These are phyloP conservation scores for Rosa rugosa DNA, from an alignment of 306 rosid species.

Conservation along the genomic window DNA sequence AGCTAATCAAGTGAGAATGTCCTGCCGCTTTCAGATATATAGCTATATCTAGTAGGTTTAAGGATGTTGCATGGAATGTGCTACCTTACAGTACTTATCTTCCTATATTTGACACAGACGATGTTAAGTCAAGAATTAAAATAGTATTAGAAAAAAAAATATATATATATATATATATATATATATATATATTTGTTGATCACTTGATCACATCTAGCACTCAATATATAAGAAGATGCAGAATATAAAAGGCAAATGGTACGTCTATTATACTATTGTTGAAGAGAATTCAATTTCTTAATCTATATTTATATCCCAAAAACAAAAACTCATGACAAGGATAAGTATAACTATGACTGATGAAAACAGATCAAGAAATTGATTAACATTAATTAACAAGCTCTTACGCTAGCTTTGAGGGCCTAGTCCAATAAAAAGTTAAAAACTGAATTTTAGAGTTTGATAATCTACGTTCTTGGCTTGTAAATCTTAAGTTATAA, in stretches of 20 bases:
- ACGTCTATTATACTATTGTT: not conserved
- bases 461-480: not conserved
- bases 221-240: not conserved
- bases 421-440: not conserved
- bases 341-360: too few species aligned
- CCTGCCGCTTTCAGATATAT: not conserved
- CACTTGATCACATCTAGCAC: not conserved
- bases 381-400: too few species aligned
- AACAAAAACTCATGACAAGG: too few species aligned
- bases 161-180: too few species aligned
- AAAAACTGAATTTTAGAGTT: not conserved
- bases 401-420: too few species aligned
- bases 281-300: not conserved
- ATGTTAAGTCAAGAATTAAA: not conserved
- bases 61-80: not conserved
- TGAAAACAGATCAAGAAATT: too few species aligned
- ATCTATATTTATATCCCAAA: too few species aligned
- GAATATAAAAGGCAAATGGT: not conserved
- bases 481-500: not conserved
- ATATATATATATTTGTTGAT: not conserved
- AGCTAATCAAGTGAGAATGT: slow-evolving; percentile 6
- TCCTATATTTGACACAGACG: not conserved
- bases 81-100: not conserved
- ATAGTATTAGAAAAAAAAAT: not conserved
- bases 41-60: not conserved